These are phyloP conservation scores for Akanthomyces dipterigenus DNA, from an alignment of 2,329 filamentous ascomycete genomes.

Conservation along the genomic window DNA sequence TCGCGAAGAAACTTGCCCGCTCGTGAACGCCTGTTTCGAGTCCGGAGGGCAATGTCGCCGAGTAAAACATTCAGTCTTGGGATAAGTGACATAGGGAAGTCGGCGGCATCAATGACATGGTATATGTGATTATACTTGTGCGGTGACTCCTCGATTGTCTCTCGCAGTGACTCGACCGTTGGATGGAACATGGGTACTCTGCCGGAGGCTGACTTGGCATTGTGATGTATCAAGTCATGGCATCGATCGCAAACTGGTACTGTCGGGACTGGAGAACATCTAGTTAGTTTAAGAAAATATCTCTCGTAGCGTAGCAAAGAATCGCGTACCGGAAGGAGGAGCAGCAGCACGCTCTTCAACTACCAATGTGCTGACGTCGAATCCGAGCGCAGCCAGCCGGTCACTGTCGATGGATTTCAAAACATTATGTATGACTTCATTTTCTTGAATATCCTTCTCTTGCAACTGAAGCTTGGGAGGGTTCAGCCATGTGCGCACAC, in stretches of 20 bases:
- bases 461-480: slow-evolving; percentile 16
- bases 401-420: slow-evolving; percentile 36
- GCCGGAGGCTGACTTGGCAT: slow-evolving; percentile 41
- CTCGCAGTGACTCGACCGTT: slow-evolving; percentile 69
- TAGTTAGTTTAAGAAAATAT: slow-evolving; percentile 12
- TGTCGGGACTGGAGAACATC: slow-evolving; percentile 19
- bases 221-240: slow-evolving; percentile 73
- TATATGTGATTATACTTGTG: slow-evolving; percentile 92
- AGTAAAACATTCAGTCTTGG: slow-evolving; percentile 67
- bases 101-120: slow-evolving; percentile 88
- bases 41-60: slow-evolving; percentile 65
- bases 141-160: slow-evolving; percentile 82
- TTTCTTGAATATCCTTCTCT: slow-evolving; percentile 26
- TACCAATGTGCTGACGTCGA: slow-evolving; percentile 36
- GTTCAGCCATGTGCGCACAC: slow-evolving; percentile 41
- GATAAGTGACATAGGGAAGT: slow-evolving; percentile 91
- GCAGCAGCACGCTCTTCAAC: slow-evolving; percentile 16
- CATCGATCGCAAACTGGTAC: slow-evolving; percentile 78
- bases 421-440: slow-evolving; percentile 40
- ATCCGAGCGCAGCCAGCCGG: slow-evolving; percentile 38
- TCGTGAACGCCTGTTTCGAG: slow-evolving; percentile 71
- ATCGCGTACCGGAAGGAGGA: background rate
- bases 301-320: background rate
- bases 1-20: slow-evolving; percentile 58
- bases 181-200: slow-evolving; percentile 68